Base-by-base conservation (phyloP, 768 basidiomycete species). In the Rhodotorula graminis region DNA sequence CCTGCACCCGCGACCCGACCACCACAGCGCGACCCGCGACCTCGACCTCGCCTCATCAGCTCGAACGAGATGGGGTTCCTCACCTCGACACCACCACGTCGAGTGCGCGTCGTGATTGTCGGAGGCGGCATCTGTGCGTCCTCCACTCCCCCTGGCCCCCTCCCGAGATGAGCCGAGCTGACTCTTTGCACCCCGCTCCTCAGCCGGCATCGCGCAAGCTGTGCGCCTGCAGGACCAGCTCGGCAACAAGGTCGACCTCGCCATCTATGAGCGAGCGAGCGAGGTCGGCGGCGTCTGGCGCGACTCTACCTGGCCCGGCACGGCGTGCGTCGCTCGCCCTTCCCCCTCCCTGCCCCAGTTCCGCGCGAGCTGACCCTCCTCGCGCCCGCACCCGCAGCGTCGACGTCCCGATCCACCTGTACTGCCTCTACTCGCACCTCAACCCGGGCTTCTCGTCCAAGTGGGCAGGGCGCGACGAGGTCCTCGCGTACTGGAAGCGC, bases 201-300 rank as follows among this genome's bases (percentile, higher is more conserved):
- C 37, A 64, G 65, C 75, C 49, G 76, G 76, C 5, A 77, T 78
- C 68, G 71, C 76, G 5, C 71, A 73, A 42, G 76, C 75, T 8
- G 61, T 72, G 10, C 69, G 72, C 2, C 33, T 79, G 44, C 65
- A 70, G 12, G 71, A 73, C 19, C 27, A 25, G 33, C 69, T 77
- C 21, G 76, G 78, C 27, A 31, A 67, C 23, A 21, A 60, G 1
- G 64, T 75, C 56, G 67, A 70, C 2, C 52, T 77, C 18, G 72
- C 66, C 14, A 56, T 76, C 31, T 69, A 62, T 25, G 76, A 74
- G 63, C 58, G 73, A 31, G 40, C 40, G 8, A n/a, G n/a, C 3
- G 63, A 59, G 1, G 49, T 71, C 4, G 76, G 76, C 18, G 76
- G 76, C 1, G 73, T 77, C 0, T 74, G 69, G 72, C 56, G 72